Evolutionary conservation across 768 basidiomycete species (phyloP), one percentile per base, ranked within the genome.

Genomic region (Suillus luteus): DNA sequence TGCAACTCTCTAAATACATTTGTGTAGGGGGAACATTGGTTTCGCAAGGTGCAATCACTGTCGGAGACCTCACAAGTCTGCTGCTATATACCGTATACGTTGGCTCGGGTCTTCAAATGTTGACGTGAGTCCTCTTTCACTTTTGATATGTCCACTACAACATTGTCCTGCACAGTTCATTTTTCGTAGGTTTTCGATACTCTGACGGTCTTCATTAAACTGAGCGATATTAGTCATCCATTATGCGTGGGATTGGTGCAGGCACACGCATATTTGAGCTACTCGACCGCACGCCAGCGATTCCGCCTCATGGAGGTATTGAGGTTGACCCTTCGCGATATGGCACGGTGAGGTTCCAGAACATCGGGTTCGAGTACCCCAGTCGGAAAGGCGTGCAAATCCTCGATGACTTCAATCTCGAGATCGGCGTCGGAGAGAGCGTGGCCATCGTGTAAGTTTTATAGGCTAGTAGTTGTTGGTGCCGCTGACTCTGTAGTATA

Each of bases 181-280:
- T 81, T 63, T 77, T 78, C 66, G 78, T 80, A 73, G 65, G 76
- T 75, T 46, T 65, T 69, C 12, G 35, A 33, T 48, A 35, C 9
- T 66, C n/a, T 43, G 38, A 15, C 14, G 10, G 19, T 15, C 8
- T 49, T 49, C 6, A 35, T 46, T 10, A 15, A 24, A 65, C 31
- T 67, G 59, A 22, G 41, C 31, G 38, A 51, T 35, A 22, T 33
- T 66, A 93, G 92, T 86, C 93, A 11, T 95, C 94, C 46, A 89
- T 99, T 62, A 99, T 99, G 96, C 93, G 94, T 60, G 96, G 93
- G 61, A 88, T 98, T 59, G 96, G 96, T 62, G 96, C 96, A 1
- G 93, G 94, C 19, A 85, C 86, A 0, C 90, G 96, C 24, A 90
- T 98, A n/a, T 99, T 99, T 74, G 94, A 96, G 66, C 85, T 99